Evolutionary conservation across 768 basidiomycete species (phyloP).

Genomic region (Russula vinacea): DNA sequence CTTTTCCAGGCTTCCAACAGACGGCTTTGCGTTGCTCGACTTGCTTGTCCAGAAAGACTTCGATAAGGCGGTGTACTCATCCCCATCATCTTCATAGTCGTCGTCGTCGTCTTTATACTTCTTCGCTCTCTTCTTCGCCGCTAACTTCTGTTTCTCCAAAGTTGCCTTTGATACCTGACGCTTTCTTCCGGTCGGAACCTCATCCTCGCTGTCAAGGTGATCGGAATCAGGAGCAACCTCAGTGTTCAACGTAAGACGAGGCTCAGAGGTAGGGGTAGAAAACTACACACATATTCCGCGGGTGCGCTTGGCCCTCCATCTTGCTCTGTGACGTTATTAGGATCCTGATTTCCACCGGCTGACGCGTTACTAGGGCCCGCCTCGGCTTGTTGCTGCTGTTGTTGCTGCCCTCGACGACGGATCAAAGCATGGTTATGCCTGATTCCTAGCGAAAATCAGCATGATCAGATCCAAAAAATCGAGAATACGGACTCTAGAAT

Average conservation of each 20-base stretch:
- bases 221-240: slow-evolving; percentile 29
- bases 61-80: slow-evolving; percentile 63
- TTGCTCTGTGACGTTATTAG: slow-evolving; percentile 28
- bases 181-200: slow-evolving; percentile 28
- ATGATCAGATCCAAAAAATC: background rate
- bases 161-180: slow-evolving; percentile 29
- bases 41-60: slow-evolving; percentile 45
- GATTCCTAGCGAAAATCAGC: slow-evolving; percentile 41
- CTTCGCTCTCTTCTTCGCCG: slow-evolving; percentile 29
- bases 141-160: slow-evolving; percentile 36
- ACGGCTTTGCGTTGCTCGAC: slow-evolving; percentile 48
- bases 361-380: slow-evolving; percentile 45
- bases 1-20: slow-evolving; percentile 72
- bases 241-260: background rate
- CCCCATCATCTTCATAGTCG: slow-evolving; percentile 52
- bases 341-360: slow-evolving; percentile 24
- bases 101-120: slow-evolving; percentile 46
- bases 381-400: slow-evolving; percentile 39
- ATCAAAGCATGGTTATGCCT: slow-evolving; percentile 49
- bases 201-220: slow-evolving; percentile 20
- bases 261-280: background rate
- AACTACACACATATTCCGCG: slow-evolving; percentile 9
- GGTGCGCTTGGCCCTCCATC: slow-evolving; percentile 27
- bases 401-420: slow-evolving; percentile 39
- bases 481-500: slow-evolving; percentile 53